Conservation (phyloP, 306 rosid species). For the Cicer arietinum region DNA sequence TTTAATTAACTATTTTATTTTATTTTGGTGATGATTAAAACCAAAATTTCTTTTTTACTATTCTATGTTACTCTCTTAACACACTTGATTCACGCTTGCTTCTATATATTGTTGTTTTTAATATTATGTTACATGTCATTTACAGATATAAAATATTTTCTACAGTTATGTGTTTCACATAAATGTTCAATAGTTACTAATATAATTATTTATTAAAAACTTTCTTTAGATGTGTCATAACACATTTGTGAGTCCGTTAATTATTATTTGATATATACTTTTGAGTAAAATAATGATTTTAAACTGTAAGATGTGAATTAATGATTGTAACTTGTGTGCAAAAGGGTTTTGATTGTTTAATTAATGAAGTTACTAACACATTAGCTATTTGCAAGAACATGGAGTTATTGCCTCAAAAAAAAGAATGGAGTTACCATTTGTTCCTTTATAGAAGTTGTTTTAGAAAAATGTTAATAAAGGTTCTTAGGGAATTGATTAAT, state of each 20-base stretch:
- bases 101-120: neutral
- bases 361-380: neutral
- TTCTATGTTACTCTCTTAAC: neutral
- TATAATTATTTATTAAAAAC: slow-evolving; percentile 14
- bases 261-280: neutral
- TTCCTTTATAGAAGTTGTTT: too few species aligned
- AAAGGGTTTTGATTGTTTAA: neutral
- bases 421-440: too few species aligned
- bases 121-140: neutral
- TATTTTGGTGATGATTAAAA: neutral
- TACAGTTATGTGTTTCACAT: neutral
- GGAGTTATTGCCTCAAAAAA: too few species aligned
- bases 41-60: neutral
- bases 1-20: too few species aligned
- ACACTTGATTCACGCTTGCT: neutral
- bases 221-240: neutral
- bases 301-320: neutral
- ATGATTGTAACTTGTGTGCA: neutral
- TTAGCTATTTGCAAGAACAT: too few species aligned
- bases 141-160: neutral
- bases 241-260: neutral
- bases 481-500: too few species aligned
- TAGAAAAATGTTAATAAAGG: too few species aligned
- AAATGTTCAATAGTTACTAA: neutral
- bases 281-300: neutral